Conservation (phyloP, 2,329 filamentous ascomycete species). For the Ceratocystis harringtonii region DNA sequence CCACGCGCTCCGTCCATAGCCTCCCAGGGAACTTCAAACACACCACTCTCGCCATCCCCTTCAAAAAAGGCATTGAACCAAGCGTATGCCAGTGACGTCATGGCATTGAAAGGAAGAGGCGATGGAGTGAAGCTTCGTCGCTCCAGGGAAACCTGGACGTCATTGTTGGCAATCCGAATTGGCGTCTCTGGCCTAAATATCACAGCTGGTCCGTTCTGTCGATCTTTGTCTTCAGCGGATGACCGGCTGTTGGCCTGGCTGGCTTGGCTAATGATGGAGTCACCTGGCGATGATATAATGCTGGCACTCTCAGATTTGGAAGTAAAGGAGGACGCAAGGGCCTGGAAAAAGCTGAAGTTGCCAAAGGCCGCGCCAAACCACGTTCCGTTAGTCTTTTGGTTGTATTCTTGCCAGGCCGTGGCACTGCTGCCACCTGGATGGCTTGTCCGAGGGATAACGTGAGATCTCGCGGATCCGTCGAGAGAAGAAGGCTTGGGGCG, state of each 20-base stretch:
- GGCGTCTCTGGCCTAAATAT: conserved; percentile 59
- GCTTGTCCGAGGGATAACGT: conserved; percentile 11
- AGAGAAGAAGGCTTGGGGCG: not conserved
- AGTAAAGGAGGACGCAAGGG: conserved; percentile 15
- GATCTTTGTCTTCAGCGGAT: conserved; percentile 13
- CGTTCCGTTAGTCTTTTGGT: conserved; percentile 14
- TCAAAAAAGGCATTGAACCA: conserved; percentile 98
- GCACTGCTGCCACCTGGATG: conserved; percentile 11
- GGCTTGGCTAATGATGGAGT: conserved; percentile 11
- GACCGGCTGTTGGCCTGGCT: conserved; percentile 7
- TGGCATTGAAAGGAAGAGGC: conserved; percentile 70
- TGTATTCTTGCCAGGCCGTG: conserved; percentile 16
- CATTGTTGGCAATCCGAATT: conserved; percentile 61
- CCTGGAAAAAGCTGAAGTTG: conserved; percentile 16
- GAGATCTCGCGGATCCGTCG: not conserved
- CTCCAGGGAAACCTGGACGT: conserved; percentile 83
- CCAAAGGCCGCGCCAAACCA: conserved; percentile 16
- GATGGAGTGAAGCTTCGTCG: conserved; percentile 65
- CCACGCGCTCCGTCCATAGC: conserved; percentile 91
- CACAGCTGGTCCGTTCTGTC: conserved; percentile 42
- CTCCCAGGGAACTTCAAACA: conserved; percentile 45
- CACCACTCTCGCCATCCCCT: conserved; percentile 46
- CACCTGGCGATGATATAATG: conserved; percentile 12
- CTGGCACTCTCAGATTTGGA: conserved; percentile 15
- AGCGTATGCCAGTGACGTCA: conserved; percentile 82